Percentiles rank a stretch among this genome's conserved stretches.
Conservation (phyloP, 306 rosid species). For the Quercus berberidifolia region DNA sequence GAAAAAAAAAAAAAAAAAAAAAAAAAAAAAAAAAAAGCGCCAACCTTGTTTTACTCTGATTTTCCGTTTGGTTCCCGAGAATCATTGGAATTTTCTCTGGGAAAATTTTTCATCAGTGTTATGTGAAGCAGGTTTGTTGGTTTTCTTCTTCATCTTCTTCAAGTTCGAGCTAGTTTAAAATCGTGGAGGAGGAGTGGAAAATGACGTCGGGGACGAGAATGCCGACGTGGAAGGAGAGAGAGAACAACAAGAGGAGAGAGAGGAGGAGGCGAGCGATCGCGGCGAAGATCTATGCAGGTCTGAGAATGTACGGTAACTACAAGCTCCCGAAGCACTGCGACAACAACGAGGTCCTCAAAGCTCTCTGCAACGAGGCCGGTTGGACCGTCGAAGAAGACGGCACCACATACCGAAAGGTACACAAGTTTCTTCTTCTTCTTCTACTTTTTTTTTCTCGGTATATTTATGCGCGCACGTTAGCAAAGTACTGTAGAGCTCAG, state of each 20-base stretch:
- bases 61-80: slow-evolving; percentile 24
- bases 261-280: slow-evolving; percentile 61
- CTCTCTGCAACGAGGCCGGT: slow-evolving; percentile 62
- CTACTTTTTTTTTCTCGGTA: neutral
- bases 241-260: slow-evolving; percentile 61
- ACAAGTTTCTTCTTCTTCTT: too few relatives aligned
- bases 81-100: neutral
- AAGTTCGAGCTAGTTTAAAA: neutral
- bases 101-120: neutral
- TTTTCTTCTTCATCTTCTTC: too few relatives aligned
- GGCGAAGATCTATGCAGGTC: slow-evolving; percentile 61
- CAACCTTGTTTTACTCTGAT: slow-evolving; percentile 13
- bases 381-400: slow-evolving; percentile 72
- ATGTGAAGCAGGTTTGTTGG: neutral
- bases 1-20: neutral
- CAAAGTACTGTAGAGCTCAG: neutral
- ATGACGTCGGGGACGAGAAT: slow-evolving; percentile 63
- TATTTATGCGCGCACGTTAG: neutral
- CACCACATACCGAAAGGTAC: slow-evolving; percentile 63
- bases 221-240: slow-evolving; percentile 76
- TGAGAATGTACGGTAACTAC: slow-evolving; percentile 55
- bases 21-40: neutral
- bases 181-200: neutral
- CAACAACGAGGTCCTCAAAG: slow-evolving; percentile 67
- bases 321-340: slow-evolving; percentile 73